Base-by-base conservation (phyloP, 768 basidiomycete genomes). In the Psilocybe azurescens region DNA sequence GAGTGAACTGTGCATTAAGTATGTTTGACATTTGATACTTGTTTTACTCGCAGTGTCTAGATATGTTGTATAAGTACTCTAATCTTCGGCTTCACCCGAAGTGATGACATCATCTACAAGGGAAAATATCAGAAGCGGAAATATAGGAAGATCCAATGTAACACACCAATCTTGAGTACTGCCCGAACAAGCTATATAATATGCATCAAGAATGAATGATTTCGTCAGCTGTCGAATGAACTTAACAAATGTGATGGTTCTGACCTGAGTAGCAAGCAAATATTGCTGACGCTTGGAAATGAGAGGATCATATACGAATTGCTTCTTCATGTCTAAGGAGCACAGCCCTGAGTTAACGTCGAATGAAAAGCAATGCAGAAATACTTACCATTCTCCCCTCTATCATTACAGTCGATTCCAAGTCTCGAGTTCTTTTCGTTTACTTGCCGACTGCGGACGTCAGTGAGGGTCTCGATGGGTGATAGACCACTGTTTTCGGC, bases 211-310 rank as follows among this genome's bases (percentile, higher is more conserved):
- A 65, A 51, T 33, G 49, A 36, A 36, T 7, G 11, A 36, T 6
- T 36, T 36, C 33, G 55, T 38, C 30, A 63, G 57, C 39, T 39
- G 24, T 39, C 18, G 59, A 39, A 44, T 11, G n/a, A n/a, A 16
- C 49, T 24, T 18, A 30, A 51, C 13, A 50, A 36, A 11, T 11
- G 47, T 14, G 30, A 28, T 16, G 29, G n/a, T 47, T 71, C 83
- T 52, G 62, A 93, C 89, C 85, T 96, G 95, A 20, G 96, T 98
- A n/a, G 97, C 97, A 46, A 99, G 81, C 61, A 99, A 79, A 78
- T 95, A 97, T 72, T 99, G 97, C 72, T 98, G 96, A 71, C 97
- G 81, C 79, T 99, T 99, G 46, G 95, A 95, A 75, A 99, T 97
- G 65, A 98, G 79, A 30, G 97, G 97, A 71, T 99, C 97, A 68